phyloP scores from a whole-genome alignment of 2,329 filamentous ascomycete species.

The Talaromyces amestolkiae region DNA sequence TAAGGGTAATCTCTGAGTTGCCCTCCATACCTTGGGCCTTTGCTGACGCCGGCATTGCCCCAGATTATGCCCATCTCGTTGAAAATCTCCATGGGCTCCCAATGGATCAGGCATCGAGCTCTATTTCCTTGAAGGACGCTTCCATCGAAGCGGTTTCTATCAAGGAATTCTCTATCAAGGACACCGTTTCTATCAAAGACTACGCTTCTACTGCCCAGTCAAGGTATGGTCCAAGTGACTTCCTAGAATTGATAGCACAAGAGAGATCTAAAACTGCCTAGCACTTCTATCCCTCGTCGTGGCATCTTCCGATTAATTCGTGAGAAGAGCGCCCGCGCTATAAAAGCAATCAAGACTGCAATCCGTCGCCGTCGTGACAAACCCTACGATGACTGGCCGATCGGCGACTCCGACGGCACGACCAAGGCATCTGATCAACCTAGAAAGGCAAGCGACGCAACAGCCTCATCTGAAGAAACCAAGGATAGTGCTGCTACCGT shows the following conservation, averaged over 20 bases:
- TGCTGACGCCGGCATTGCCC: background rate
- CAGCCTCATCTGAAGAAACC: conserved; percentile 32
- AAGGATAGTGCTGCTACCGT: conserved; percentile 35
- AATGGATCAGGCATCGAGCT: conserved; percentile 8
- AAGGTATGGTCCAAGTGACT: background rate
- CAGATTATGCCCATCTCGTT: background rate
- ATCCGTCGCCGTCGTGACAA: conserved; percentile 1
- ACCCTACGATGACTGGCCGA: background rate
- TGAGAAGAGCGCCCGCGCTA: background rate
- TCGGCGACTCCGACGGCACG: background rate
- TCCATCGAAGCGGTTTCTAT: background rate
- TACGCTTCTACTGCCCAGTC: background rate
- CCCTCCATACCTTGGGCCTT: background rate
- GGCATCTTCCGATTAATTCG: conserved; percentile 1
- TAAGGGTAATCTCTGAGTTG: background rate
- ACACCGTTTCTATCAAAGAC: background rate
- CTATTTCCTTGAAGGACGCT: background rate
- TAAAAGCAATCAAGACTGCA: conserved; percentile 12
- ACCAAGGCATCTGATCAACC: conserved; percentile 14
- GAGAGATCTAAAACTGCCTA: background rate
- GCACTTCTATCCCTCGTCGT: conserved; percentile 1
- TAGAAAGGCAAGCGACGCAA: conserved; percentile 36
- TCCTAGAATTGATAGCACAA: background rate
- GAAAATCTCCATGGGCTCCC: background rate
- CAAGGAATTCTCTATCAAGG: background rate